These are phyloP conservation scores for Lactuca sativa DNA, from an alignment of 129 eudicot genomes.

Conservation along the genomic window DNA sequence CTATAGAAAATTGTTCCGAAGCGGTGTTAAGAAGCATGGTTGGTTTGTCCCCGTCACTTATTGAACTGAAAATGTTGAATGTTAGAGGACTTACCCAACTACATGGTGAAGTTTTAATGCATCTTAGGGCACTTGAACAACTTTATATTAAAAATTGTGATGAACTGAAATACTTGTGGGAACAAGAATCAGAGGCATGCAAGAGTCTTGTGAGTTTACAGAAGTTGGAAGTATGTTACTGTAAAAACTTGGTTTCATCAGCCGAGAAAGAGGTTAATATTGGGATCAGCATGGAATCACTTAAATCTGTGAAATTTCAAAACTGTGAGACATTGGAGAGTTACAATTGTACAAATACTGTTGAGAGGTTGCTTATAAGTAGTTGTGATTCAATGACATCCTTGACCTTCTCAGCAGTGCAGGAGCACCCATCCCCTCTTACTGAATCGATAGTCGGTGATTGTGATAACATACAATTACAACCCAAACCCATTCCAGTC, in stretches of 20 bases:
- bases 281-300: not conserved
- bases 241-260: not conserved
- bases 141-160: not conserved
- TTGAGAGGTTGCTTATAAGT: not conserved
- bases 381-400: not conserved
- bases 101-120: not conserved
- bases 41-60: not conserved
- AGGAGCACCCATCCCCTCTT: not conserved
- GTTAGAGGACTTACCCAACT: slow-evolving; percentile 7
- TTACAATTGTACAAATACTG: not conserved
- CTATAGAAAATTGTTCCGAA: not conserved
- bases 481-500: no score
- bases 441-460: not conserved
- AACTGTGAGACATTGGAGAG: not conserved
- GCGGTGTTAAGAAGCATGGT: slow-evolving; percentile 3
- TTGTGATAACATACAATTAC: not conserved
- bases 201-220: slow-evolving; percentile 1
- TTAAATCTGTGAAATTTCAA: not conserved
- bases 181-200: not conserved
- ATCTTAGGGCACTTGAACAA: slow-evolving; percentile 11
- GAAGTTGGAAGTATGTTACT: not conserved
- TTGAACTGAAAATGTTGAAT: not conserved
- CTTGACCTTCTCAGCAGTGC: not conserved
- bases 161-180: slow-evolving; percentile 17
- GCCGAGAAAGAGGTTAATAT: not conserved